These are phyloP conservation scores for Candida taoyuanica DNA, from an alignment of 805 yeast genomes.

Conservation along the genomic window DNA sequence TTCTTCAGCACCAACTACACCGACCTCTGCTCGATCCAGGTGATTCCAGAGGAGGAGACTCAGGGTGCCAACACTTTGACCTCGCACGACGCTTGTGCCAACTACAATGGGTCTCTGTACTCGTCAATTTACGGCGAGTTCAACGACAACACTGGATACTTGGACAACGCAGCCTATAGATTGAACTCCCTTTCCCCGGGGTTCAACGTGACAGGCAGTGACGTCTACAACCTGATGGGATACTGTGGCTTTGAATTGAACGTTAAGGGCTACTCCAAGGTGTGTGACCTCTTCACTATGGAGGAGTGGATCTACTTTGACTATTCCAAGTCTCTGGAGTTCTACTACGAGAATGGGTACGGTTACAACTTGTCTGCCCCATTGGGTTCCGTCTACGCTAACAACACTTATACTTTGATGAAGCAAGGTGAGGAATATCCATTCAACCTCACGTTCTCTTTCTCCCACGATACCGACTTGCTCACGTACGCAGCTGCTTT, in stretches of 20 bases:
- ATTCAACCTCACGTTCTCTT: constrained; percentile 57
- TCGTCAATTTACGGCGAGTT: constrained; percentile 18
- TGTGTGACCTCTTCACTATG: constrained; percentile 64
- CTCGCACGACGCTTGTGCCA: constrained; percentile 40
- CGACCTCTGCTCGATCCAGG: constrained; percentile 30
- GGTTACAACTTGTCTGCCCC: constrained; percentile 56
- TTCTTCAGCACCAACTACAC: constrained; percentile 40
- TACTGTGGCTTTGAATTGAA: constrained; percentile 76
- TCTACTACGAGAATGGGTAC: constrained; percentile 59
- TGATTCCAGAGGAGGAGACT: constrained; percentile 37
- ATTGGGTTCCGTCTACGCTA: constrained; percentile 57
- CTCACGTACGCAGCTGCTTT: constrained; percentile 59
- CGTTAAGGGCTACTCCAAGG: constrained; percentile 59
- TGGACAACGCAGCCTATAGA: constrained; percentile 52
- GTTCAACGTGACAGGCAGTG: constrained; percentile 45
- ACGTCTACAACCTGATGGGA: constrained; percentile 48
- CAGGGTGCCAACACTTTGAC: constrained; percentile 50
- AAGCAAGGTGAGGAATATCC: constrained; percentile 45
- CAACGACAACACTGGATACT: constrained; percentile 31
- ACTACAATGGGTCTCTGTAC: constrained; percentile 28
- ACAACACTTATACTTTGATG: constrained; percentile 46
- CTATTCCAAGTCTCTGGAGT: constrained; percentile 53
- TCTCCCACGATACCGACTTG: constrained; percentile 72
- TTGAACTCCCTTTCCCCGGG: constrained; percentile 53
- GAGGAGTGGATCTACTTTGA: constrained; percentile 62